phyloP scores from a whole-genome alignment of 192 early-diverging fungal species.

The Pilaira anomala region DNA sequence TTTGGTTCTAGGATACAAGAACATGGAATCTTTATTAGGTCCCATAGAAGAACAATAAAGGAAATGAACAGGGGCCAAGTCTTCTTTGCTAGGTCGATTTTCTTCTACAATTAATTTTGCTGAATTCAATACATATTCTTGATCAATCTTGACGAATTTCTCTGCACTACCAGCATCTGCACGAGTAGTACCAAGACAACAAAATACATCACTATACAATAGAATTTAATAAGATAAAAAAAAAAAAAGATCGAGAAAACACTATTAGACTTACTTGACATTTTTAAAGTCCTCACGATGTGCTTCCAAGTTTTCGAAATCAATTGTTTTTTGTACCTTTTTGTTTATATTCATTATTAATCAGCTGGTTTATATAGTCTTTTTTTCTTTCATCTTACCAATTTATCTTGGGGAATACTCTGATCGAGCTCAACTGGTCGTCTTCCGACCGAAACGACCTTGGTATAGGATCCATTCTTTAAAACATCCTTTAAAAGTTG shows the following conservation, averaged over 20 bases:
- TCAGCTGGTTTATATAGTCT: background rate
- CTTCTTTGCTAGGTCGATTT: conserved; percentile 35
- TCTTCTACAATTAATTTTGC: conserved; percentile 57
- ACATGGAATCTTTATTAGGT: conserved; percentile 54
- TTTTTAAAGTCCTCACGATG: conserved; percentile 38
- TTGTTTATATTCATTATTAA: background rate
- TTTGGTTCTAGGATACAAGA: conserved; percentile 75
- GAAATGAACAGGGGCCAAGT: conserved; percentile 44
- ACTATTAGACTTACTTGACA: conserved; percentile 40
- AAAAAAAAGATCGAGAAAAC: background rate
- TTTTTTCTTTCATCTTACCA: conserved; percentile 23
- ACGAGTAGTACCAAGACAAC: conserved; percentile 71
- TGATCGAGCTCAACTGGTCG: conserved; percentile 41
- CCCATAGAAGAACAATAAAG: conserved; percentile 49
- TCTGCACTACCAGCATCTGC: conserved; percentile 61
- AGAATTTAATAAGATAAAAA: conserved; percentile 18
- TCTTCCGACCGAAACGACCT: conserved; percentile 57
- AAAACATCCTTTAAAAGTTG: conserved; percentile 53
- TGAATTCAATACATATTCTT: conserved; percentile 69
- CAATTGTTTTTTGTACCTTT: conserved; percentile 61
- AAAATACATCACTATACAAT: conserved; percentile 59
- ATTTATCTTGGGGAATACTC: conserved; percentile 38
- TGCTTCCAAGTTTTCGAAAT: conserved; percentile 69
- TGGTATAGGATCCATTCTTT: conserved; percentile 38
- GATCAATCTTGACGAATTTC: conserved; percentile 73